These are phyloP conservation scores for Fusarium paranaense DNA, from an alignment of 2,329 filamentous ascomycete genomes.

Conservation along the genomic window DNA sequence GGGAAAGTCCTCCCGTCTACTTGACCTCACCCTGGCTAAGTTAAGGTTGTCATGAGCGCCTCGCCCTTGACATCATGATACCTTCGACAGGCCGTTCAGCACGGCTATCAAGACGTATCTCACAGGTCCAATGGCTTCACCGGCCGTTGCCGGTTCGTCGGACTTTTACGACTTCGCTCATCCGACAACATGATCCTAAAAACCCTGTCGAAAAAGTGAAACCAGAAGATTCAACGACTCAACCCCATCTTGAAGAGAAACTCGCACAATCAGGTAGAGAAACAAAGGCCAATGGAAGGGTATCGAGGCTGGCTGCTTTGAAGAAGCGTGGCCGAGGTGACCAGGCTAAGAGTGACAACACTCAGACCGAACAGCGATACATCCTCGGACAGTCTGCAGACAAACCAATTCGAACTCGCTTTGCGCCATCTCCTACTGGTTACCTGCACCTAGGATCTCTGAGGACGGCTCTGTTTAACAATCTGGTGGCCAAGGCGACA, in stretches of 20 bases:
- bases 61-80: constrained; percentile 34
- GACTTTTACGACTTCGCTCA: constrained; percentile 26
- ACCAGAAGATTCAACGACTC: neutral
- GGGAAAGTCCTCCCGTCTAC: constrained; percentile 20
- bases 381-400: constrained; percentile 62
- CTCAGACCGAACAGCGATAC: constrained; percentile 32
- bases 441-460: constrained; percentile 93
- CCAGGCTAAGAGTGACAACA: neutral
- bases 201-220: constrained; percentile 9
- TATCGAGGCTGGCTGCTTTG: constrained; percentile 39
- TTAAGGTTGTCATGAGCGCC: constrained; percentile 31
- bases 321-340: constrained; percentile 32
- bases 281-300: constrained; percentile 2
- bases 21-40: constrained; percentile 12
- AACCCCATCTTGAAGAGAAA: neutral
- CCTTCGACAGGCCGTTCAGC: constrained; percentile 22
- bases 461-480: constrained; percentile 95
- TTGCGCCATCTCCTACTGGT: constrained; percentile 95
- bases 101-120: constrained; percentile 18
- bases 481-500: constrained; percentile 87
- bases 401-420: constrained; percentile 71
- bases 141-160: constrained; percentile 10
- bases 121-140: neutral
- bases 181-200: constrained; percentile 6
- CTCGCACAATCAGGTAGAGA: neutral